Base-by-base conservation (phyloP, 2,329 filamentous ascomycete genomes). In the Colletotrichum lini region DNA sequence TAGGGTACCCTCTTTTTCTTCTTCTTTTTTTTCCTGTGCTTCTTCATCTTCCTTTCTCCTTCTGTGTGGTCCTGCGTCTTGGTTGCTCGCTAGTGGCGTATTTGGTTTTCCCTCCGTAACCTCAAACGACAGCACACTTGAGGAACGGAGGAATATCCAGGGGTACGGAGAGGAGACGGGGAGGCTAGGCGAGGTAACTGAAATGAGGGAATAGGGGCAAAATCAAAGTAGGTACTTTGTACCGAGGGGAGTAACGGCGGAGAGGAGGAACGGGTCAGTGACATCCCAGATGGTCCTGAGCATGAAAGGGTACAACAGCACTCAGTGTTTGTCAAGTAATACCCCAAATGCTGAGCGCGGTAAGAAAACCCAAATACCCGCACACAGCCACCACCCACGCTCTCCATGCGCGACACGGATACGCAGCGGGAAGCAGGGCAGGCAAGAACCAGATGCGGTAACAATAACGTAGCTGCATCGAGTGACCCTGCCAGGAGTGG, bases 361-460 rank as follows among this genome's bases (percentile, higher is more conserved):
- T 12, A 23, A 21, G n/a, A n/a, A 21, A 49, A 23, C 4, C 12
- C 13, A 26, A n/a, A 35, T 9, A 26, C 15, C 42, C 23, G 52
- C 56, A 42, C 64, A 62, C 58, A 61, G 57, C 63, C 67, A 67
- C 62, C 35, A 38, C 35, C 8, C 35, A 38, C 8, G 35, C 35
- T 38, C 47, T 42, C 54, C 42, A 38, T 44, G 50, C 40, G 67
- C 53, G 21, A 40, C 45, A 16, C 59, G 59, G 65, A 57, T 54
- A 69, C 61, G 18, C n/a, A 38, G 50, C 67, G 67, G 67, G 67
- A 70, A 61, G 57, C 68, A 57, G 50, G 57, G 42, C 54, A 57
- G 38, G n/a, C 38, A 57, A 38, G 12, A 23, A 45, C 26, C 44
- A 67, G 56, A 61, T 62, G 64, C 57, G 54, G 64, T 57, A 61